Evolutionary conservation across 2,329 filamentous ascomycete species (phyloP), one percentile per base, ranked within the genome.

Genomic region (Fusarium pininemorale): DNA sequence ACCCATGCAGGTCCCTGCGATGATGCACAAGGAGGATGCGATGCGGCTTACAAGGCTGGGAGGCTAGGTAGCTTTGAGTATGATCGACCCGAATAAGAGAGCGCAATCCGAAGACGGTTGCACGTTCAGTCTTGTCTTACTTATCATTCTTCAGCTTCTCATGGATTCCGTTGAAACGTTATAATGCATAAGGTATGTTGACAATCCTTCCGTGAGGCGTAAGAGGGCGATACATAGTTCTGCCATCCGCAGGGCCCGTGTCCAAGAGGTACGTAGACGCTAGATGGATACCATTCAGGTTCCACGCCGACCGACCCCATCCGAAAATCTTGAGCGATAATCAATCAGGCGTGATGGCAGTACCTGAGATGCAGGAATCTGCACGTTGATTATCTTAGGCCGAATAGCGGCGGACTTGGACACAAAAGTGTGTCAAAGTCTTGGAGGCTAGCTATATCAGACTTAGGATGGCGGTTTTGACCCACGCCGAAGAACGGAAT

Each of bases 361-460:
- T 74, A 61, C 69, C 74, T 70, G 75, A 63, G 70, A 77, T 75
- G 74, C 70, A 73, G 58, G 63, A 71, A 70, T 69, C 68, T 78
- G 76, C 76, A 78, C 63, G 71, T 78, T 78, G 76, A 77, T 78
- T 78, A 78, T 78, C 76, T 78, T 74, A 65, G 71, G 69, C 62
- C 51, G 61, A 69, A 67, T 70, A 65, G 62, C 53, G 48, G 51
- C 58, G 58, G 71, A 48, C 58, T 72, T 72, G 57, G 62, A 56
- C 44, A 55, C 58, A 55, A 62, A 73, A 67, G 51, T 73, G 56
- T 63, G 48, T 64, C 55, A 69, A 62, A 64, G 53, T 41, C 55
- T 48, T 28, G 39, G 62, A 65, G 44, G 45, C 73, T 76, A 77
- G 66, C 75, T 76, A 39, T 38, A 77, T 77, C 72, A 50, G 72